Percentiles rank a stretch among this genome's conserved stretches.
Conservation (phyloP, 805 yeast genomes). For the Zygoascus tannicola region DNA sequence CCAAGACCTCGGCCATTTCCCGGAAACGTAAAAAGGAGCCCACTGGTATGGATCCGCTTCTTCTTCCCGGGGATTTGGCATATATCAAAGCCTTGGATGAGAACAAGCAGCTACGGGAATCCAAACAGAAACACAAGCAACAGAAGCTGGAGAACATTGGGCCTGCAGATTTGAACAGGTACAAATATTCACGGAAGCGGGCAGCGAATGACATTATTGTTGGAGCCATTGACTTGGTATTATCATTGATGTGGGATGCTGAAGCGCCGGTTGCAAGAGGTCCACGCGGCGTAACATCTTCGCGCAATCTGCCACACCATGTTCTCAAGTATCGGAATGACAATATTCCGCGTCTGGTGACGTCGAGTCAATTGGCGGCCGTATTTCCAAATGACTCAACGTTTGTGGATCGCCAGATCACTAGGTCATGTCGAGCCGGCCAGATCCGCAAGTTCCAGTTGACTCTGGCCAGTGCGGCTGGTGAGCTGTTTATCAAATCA, state of each 20-base stretch:
- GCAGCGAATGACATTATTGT: constrained; percentile 13
- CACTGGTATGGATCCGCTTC: background rate
- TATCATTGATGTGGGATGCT: constrained; percentile 23
- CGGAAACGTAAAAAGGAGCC: background rate
- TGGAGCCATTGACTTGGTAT: constrained; percentile 19
- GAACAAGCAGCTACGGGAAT: constrained; percentile 13
- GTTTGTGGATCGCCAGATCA: constrained; percentile 28
- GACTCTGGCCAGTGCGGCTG: constrained; percentile 20
- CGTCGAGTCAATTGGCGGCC: constrained; percentile 29
- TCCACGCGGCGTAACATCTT: constrained; percentile 17
- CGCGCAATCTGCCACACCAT: constrained; percentile 19
- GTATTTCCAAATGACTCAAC: constrained; percentile 29
- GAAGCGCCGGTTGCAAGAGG: constrained; percentile 24
- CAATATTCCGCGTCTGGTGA: constrained; percentile 26
- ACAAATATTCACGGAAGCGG: background rate
- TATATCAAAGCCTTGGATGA: constrained; percentile 17
- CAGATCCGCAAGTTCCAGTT: constrained; percentile 23
- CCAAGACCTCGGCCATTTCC: background rate
- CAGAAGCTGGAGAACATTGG: constrained; percentile 15
- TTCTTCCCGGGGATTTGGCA: constrained; percentile 18
- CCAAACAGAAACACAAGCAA: constrained; percentile 11
- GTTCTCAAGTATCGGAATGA: constrained; percentile 15
- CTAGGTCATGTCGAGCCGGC: constrained; percentile 18
- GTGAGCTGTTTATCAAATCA: constrained; percentile 26
- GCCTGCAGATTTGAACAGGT: constrained; percentile 15